phyloP scores from a whole-genome alignment of 106 monocot genomes.

The Acorus calamus region DNA sequence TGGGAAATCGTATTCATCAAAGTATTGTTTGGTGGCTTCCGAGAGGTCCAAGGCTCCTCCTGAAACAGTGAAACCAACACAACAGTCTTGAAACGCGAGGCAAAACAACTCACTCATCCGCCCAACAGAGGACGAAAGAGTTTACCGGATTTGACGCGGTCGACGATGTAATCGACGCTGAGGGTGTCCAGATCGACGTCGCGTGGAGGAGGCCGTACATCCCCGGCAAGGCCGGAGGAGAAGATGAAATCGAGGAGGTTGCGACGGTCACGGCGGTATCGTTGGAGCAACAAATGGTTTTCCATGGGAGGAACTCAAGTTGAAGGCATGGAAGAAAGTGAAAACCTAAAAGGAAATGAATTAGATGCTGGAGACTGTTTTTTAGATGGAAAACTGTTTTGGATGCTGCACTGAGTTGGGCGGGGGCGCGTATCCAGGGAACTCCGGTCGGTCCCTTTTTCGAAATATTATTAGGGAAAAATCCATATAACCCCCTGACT shows the following conservation, averaged over 20 bases:
- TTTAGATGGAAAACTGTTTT: too few relatives aligned
- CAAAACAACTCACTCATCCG: neutral
- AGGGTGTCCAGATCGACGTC: constrained; percentile 48
- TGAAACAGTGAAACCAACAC: constrained; percentile 12
- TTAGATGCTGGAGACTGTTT: too few relatives aligned
- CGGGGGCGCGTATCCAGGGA: too few relatives aligned
- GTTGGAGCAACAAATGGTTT: constrained; percentile 20
- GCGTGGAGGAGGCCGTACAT: constrained; percentile 13
- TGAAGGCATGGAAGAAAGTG: too few relatives aligned
- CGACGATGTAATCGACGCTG: constrained; percentile 57
- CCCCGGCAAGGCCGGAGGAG: constrained; percentile 17
- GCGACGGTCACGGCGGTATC: constrained; percentile 54
- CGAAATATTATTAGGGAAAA: too few relatives aligned
- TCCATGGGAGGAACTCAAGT: constrained; percentile 22
- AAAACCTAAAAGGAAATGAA: too few relatives aligned
- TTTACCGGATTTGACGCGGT: constrained; percentile 42
- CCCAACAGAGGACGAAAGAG: neutral
- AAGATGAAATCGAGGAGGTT: constrained; percentile 54
- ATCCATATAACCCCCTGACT: too few relatives aligned
- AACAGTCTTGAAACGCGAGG: neutral
- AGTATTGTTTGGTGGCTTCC: constrained; percentile 36
- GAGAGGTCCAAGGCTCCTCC: constrained; percentile 46
- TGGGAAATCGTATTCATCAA: constrained; percentile 34
- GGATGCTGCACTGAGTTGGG: too few relatives aligned
- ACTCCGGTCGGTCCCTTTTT: too few relatives aligned